phyloP scores from a whole-genome alignment of 495 filamentous ascomycete species.

The Immersiella caudata region DNA sequence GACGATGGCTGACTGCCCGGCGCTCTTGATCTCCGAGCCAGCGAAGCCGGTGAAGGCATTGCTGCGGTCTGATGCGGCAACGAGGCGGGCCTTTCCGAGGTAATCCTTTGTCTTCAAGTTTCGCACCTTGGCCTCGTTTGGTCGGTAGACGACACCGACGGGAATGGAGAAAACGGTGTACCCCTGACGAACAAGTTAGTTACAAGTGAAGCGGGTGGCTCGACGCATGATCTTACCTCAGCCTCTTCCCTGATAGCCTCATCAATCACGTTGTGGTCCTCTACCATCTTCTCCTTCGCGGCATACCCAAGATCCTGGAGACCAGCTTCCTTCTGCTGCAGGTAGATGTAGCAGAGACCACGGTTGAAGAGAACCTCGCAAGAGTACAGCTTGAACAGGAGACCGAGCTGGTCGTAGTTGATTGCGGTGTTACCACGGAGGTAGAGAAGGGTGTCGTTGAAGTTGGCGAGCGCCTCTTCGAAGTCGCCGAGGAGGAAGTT shows the following conservation, averaged over 20 bases:
- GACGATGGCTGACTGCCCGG: constrained; percentile 29
- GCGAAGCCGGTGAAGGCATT: constrained; percentile 79
- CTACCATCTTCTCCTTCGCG: constrained; percentile 92
- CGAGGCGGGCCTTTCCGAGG: constrained; percentile 86
- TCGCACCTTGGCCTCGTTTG: constrained; percentile 96
- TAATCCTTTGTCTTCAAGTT: constrained; percentile 98
- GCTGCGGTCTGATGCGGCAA: constrained; percentile 83
- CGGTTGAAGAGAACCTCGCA: constrained; percentile 99
- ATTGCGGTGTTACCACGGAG: constrained; percentile 95
- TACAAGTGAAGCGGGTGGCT: constrained; percentile 18
- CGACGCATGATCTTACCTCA: constrained; percentile 60
- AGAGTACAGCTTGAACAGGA: constrained; percentile 95
- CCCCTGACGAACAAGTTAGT: constrained; percentile 59
- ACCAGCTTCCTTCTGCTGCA: constrained; percentile 85
- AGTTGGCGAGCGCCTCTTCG: constrained; percentile 95
- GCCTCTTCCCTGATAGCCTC: constrained; percentile 93
- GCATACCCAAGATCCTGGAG: constrained; percentile 91
- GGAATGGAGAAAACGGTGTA: constrained; percentile 99
- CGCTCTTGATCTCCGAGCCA: constrained; percentile 72
- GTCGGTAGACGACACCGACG: constrained; percentile 90
- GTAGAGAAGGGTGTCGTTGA: constrained; percentile 96
- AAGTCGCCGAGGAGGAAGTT: constrained; percentile 98
- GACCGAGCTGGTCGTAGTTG: constrained; percentile 95
- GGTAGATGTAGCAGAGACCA: constrained; percentile 95
- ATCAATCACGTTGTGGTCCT: constrained; percentile 96